phyloP scores from a whole-genome alignment of 306 rosid species.

The Canavalia gladiata region DNA sequence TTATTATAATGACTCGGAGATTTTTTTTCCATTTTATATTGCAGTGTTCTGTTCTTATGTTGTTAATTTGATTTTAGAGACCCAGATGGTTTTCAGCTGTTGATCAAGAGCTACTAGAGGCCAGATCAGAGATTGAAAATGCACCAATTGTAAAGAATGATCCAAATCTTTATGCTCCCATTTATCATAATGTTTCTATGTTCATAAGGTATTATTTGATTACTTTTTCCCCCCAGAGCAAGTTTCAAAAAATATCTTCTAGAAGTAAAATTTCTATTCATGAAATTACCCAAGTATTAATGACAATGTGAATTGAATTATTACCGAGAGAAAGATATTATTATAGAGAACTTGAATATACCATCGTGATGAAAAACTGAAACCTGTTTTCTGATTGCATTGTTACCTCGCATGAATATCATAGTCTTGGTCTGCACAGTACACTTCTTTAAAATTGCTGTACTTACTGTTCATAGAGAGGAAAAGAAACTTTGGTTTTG shows the following conservation, averaged over 20 bases:
- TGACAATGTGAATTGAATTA: not conserved
- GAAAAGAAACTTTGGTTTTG: not conserved
- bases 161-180: constrained; percentile 69
- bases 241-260: not conserved
- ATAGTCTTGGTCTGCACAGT: not conserved
- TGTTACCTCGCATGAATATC: not conserved
- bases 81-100: constrained; percentile 73
- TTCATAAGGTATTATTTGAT: constrained; percentile 69
- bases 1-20: constrained; percentile 5
- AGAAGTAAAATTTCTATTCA: not conserved
- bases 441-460: not conserved
- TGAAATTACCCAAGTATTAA: not conserved
- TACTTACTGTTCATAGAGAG: not conserved
- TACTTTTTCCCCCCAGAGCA: not conserved
- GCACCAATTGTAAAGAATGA: constrained; percentile 71
- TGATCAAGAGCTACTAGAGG: constrained; percentile 68
- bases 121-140: constrained; percentile 73
- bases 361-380: not conserved
- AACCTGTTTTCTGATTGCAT: not conserved
- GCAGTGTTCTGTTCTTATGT: constrained; percentile 31
- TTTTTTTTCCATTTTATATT: not conserved
- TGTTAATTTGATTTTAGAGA: constrained; percentile 53
- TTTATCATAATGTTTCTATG: constrained; percentile 78
- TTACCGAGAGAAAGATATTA: not conserved
- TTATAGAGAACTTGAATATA: not conserved